These are phyloP conservation scores for Porcisia deanei DNA, from an alignment of 208 protist species.

Conservation along the genomic window DNA sequence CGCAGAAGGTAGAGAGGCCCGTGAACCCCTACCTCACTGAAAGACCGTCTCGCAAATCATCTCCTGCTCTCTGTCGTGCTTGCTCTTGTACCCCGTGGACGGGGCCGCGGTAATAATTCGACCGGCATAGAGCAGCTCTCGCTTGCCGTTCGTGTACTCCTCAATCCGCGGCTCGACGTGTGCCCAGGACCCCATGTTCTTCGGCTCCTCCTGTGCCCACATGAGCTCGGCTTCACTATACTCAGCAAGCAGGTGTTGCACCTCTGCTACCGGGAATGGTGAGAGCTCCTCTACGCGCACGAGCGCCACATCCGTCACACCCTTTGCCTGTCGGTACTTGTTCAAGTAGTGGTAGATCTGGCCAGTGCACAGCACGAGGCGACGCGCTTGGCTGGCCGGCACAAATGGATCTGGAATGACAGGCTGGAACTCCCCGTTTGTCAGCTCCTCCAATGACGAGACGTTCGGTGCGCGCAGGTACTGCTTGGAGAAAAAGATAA, in stretches of 20 bases:
- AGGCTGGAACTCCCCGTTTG: conserved; percentile 64
- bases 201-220: conserved; percentile 98
- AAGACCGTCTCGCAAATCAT: conserved; percentile 55
- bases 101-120: conserved; percentile 55
- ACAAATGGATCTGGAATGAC: conserved; percentile 81
- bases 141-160: conserved; percentile 64
- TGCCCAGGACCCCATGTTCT: conserved; percentile 96
- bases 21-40: neutral
- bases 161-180: conserved; percentile 88
- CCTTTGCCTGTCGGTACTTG: conserved; percentile 60
- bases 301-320: conserved; percentile 82
- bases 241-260: conserved; percentile 74
- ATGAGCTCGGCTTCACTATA: conserved; percentile 92
- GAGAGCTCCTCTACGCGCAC: conserved; percentile 96
- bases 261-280: conserved; percentile 96
- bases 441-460: conserved; percentile 66
- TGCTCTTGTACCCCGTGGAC: conserved; percentile 74
- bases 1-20: neutral
- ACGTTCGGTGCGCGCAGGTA: conserved; percentile 89
- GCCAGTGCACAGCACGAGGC: conserved; percentile 96
- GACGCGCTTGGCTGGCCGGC: conserved; percentile 63
- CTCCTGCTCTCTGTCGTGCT: conserved; percentile 77
- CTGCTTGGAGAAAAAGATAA: conserved; percentile 94
- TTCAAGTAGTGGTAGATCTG: conserved; percentile 97
- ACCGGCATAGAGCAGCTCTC: conserved; percentile 62